Evolutionary conservation across 2,329 filamentous ascomycete genomes (phyloP), one percentile per base, ranked within the genome.

Genomic region (Cercospora citrullina): DNA sequence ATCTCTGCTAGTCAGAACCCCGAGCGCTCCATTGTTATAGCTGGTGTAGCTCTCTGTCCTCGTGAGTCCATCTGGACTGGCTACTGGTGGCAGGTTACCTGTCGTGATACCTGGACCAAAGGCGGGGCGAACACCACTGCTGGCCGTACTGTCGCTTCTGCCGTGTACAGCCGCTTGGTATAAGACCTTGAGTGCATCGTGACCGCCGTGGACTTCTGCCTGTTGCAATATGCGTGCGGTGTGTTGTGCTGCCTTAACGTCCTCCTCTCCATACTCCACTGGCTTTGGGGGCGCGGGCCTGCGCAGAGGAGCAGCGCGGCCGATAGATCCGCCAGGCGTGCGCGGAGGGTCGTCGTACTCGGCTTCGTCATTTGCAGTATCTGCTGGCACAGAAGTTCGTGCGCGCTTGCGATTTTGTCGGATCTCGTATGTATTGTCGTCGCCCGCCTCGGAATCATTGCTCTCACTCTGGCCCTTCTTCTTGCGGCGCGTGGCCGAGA

Each of bases 401-500:
- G 87, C 77, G 69, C 90, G 87, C 80, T 93, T 93, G 69, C 91
- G 86, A 55, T 90, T 90, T 79, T 92, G 92, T 73, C 90, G 87
- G 33, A 90, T 78, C 67, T 90, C 87, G 78, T 92, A 92, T 71
- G 92, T 90, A 73, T 78, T 78, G 16, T 77, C 75, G 16, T 83
- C 81, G 33, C 77, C 75, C 53, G 82, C 81, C 2, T 84, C 80
- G 7, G 75, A 72, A 31, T 78, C 79, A 63, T 79, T 80, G 66
- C 83, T 84, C 12, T 72, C 71, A 14, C 57, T 66, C 28, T 82
- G 87, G 59, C 86, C 86, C 85, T 95, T 96, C 78, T 93, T 89
- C 88, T 98, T 98, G 77, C 95, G 89, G 61, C 95, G 87, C 33
- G 94, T 98, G 21, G 93, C 92, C 70, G 93, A 96, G 84, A 99